Conservation (phyloP, 2,329 filamentous ascomycete genomes). For the Verticillium nonalfalfae region DNA sequence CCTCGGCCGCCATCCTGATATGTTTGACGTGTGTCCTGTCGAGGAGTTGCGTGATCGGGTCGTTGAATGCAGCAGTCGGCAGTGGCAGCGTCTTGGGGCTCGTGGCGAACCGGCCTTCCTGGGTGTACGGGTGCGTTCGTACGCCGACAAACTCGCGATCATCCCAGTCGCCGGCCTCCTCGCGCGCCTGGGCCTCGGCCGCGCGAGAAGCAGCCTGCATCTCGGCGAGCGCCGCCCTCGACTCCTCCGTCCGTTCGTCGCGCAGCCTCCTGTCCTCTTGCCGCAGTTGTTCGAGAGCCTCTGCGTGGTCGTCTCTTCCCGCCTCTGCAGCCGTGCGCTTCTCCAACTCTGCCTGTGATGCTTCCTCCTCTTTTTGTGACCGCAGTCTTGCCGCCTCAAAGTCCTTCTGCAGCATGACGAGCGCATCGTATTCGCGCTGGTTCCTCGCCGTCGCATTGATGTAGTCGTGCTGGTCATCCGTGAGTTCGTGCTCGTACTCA, state of each 20-base stretch:
- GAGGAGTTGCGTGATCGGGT: slow-evolving; percentile 65
- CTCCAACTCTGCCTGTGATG: slow-evolving; percentile 16
- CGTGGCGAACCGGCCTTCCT: slow-evolving; percentile 67
- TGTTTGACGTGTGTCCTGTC: slow-evolving; percentile 66
- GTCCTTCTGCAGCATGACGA: slow-evolving; percentile 49
- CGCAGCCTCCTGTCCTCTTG: background rate
- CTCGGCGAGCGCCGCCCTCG: background rate
- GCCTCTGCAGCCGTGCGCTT: slow-evolving; percentile 8
- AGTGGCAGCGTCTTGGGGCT: slow-evolving; percentile 69
- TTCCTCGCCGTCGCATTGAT: slow-evolving; percentile 44
- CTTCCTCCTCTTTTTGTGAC: slow-evolving; percentile 21
- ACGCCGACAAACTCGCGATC: slow-evolving; percentile 3
- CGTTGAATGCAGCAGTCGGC: slow-evolving; percentile 61
- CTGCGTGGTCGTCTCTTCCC: background rate
- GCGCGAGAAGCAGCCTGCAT: slow-evolving; percentile 8
- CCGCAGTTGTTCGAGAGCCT: background rate
- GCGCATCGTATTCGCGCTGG: slow-evolving; percentile 47
- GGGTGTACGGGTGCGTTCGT: slow-evolving; percentile 63
- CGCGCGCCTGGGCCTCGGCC: slow-evolving; percentile 21
- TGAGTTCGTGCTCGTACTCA: background rate
- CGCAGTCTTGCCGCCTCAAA: slow-evolving; percentile 38
- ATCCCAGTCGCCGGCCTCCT: slow-evolving; percentile 15
- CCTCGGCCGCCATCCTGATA: slow-evolving; percentile 64
- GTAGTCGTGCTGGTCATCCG: slow-evolving; percentile 24
- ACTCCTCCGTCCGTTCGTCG: background rate